Evolutionary conservation across 441 rosid species (phyloP).

Genomic region (Euphorbia celastroides): DNA sequence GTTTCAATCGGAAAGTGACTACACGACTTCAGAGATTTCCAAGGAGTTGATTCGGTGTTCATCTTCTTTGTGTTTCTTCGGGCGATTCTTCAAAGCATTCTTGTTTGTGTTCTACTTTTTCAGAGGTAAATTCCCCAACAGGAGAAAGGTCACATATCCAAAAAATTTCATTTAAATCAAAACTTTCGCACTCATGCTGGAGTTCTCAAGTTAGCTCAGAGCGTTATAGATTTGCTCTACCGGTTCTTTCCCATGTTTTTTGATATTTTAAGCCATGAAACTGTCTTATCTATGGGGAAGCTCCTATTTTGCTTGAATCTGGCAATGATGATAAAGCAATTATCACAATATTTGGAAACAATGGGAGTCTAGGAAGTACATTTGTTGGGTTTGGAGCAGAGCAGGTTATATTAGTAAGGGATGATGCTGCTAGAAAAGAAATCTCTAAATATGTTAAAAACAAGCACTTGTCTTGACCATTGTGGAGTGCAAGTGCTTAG

Average conservation of each 20-base stretch:
- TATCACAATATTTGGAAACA: slow-evolving; percentile 33
- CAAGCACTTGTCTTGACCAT: slow-evolving; percentile 54
- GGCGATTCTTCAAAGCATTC: slow-evolving; percentile 57
- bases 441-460: slow-evolving; percentile 28
- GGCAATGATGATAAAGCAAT: slow-evolving; percentile 32
- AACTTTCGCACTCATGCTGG: slow-evolving; percentile 59
- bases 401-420: slow-evolving; percentile 50
- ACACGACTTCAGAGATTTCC: too few relatives aligned
- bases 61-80: too few relatives aligned
- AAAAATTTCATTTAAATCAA: slow-evolving; percentile 38
- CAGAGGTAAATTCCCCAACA: too few relatives aligned
- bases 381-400: slow-evolving; percentile 51
- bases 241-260: slow-evolving; percentile 34
- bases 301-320: slow-evolving; percentile 40
- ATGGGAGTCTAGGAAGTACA: slow-evolving; percentile 10
- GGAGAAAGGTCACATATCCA: slow-evolving; percentile 37
- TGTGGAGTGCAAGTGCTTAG: slow-evolving; percentile 52
- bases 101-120: too few relatives aligned
- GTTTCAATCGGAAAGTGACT: too few relatives aligned
- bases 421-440: slow-evolving; percentile 35
- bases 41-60: too few relatives aligned
- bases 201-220: slow-evolving; percentile 47
- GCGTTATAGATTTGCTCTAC: slow-evolving; percentile 45
- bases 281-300: slow-evolving; percentile 40
- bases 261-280: slow-evolving; percentile 38